These are phyloP conservation scores for Colletotrichum scovillei DNA, from an alignment of 2,329 filamentous ascomycete species.

Conservation along the genomic window DNA sequence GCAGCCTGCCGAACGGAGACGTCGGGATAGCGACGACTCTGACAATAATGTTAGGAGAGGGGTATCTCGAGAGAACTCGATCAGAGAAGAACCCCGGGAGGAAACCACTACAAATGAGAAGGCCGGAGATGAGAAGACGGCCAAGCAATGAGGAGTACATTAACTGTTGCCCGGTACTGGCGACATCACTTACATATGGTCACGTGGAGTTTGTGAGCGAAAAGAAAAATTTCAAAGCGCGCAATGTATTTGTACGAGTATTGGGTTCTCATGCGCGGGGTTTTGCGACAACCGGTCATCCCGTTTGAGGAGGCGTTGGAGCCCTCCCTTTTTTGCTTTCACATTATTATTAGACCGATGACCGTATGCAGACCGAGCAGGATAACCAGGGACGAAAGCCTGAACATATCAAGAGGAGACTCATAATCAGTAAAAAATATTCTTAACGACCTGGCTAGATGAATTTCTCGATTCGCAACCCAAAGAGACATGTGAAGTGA, in stretches of 20 bases:
- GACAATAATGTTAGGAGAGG: slow-evolving; percentile 32
- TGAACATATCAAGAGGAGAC: neutral
- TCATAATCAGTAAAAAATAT: neutral
- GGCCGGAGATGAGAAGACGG: slow-evolving; percentile 25
- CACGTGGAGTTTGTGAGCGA: slow-evolving; percentile 8
- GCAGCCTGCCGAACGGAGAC: slow-evolving; percentile 73
- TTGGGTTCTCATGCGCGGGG: neutral
- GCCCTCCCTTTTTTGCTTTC: too few species aligned
- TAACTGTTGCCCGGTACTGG: slow-evolving; percentile 10
- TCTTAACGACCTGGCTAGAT: neutral
- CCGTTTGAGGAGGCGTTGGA: neutral
- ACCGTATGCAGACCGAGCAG: neutral
- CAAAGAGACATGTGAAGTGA: neutral
- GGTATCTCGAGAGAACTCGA: slow-evolving; percentile 29
- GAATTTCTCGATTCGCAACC: neutral
- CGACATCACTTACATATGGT: slow-evolving; percentile 6
- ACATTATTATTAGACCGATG: neutral
- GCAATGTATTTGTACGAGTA: slow-evolving; percentile 8
- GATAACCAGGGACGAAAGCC: neutral
- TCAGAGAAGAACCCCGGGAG: slow-evolving; percentile 26
- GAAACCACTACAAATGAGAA: slow-evolving; percentile 5
- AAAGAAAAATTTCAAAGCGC: neutral
- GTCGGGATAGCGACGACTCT: slow-evolving; percentile 49
- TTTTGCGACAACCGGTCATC: neutral
- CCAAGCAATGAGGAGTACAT: slow-evolving; percentile 28